Evolutionary conservation across 2,329 filamentous ascomycete species (phyloP), one percentile per base, ranked within the genome.

Genomic region (Fusarium fujikuroi): DNA sequence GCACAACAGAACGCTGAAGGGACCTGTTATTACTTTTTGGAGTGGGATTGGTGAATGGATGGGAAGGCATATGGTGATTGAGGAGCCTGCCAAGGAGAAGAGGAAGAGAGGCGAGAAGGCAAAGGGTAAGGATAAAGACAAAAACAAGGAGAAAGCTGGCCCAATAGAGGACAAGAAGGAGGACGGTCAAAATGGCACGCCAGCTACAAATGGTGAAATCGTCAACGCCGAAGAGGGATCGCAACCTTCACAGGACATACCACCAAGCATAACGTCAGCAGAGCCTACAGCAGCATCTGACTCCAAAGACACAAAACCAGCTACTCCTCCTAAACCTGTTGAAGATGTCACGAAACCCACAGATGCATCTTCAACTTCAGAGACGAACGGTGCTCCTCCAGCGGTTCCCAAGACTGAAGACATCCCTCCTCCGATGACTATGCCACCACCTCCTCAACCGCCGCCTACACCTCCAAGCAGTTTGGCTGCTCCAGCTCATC

Each of bases 21-120:
- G 96, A 0, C 94, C 96, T 0, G 94, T 98, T 16, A 91, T 98
- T 46, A 94, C 93, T 5, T 95, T 93, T 81, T 98, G 95, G 92
- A 98, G 95, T 81, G 96, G 95, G n/a, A 89, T 94, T 71, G 93
- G 93, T 39, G 90, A 93, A 76, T 95, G 94, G 88, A 87, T 94
- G 43, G 93, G 93, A 44, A 91, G 89, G 42, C 87, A 86, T 4
- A 87, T 91, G 70, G 87, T 91, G 69, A 89, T 91, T 76, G 89
- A 91, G 78, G 89, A 91, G 77, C 89, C 88, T 77, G 85, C 86
- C 73, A 91, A 91, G 79, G 85, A 86, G 80, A 91, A 90, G 79
- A 82, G 85, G 64, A 83, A 84, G 54, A 82, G 80, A 57, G 79
- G 75, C 2, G 81, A 83, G 9, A 83, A 84, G 75, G 76, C 56